Evolutionary conservation across 2,329 filamentous ascomycete genomes (phyloP).

Genomic region (Colletotrichum sp.): DNA sequence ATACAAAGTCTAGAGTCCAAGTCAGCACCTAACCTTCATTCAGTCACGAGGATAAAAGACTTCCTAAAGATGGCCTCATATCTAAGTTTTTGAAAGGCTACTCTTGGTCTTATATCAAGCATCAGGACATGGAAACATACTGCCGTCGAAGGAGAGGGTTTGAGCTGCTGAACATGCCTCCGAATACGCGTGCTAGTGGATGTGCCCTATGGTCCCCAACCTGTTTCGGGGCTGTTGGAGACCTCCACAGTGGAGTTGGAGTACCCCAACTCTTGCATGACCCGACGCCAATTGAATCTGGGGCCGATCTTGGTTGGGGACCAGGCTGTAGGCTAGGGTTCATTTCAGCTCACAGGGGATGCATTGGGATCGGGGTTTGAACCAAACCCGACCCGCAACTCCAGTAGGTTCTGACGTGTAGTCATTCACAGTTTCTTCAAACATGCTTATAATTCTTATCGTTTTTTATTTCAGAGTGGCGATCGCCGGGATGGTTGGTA

Average conservation of each 20-base stretch:
- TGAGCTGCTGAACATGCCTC: not conserved
- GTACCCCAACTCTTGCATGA: not conserved
- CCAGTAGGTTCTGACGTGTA: not conserved
- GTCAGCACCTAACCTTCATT: not conserved
- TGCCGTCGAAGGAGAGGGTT: not conserved
- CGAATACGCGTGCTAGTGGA: not conserved
- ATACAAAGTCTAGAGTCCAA: not conserved
- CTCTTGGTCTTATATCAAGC: not conserved
- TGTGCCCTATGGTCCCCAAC: not conserved
- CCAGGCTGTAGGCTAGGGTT: not conserved
- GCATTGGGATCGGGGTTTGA: not conserved
- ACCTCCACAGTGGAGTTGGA: not conserved
- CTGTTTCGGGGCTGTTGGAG: not conserved
- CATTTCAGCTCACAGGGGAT: not conserved
- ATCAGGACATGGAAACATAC: not conserved
- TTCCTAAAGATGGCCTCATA: not conserved
- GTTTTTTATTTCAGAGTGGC: not conserved
- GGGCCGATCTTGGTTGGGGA: not conserved
- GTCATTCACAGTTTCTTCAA: not conserved
- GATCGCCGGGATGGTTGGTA: not conserved
- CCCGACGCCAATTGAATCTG: not conserved
- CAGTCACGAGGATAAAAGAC: not conserved
- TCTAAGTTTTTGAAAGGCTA: not conserved
- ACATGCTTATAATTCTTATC: not conserved
- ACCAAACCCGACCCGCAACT: not conserved